phyloP scores from a whole-genome alignment of 352 stramenopile species.

The Pythium oligandrum region DNA sequence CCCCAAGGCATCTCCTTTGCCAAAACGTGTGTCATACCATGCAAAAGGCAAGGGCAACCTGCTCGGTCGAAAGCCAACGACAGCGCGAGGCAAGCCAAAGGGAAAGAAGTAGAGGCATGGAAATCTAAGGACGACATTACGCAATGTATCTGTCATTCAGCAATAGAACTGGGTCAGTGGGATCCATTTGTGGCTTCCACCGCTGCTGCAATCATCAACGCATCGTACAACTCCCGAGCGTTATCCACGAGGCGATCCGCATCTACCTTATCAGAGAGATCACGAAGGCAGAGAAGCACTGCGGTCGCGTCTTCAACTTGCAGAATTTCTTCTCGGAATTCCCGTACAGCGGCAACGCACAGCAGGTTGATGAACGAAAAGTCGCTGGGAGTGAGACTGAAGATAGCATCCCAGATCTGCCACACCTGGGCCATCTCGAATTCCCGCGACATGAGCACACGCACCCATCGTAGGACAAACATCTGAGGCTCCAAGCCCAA shows the following conservation, averaged over 20 bases:
- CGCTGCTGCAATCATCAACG: conserved; percentile 52
- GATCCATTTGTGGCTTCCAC: conserved; percentile 32
- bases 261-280: conserved; percentile 45
- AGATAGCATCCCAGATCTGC: conserved; percentile 77
- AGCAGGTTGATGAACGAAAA: conserved; percentile 78
- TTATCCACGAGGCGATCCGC: conserved; percentile 50
- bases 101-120: conserved; percentile 25
- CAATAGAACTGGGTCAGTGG: no score
- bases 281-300: conserved; percentile 51
- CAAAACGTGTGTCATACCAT: conserved; percentile 22
- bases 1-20: conserved; percentile 1
- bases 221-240: conserved; percentile 60
- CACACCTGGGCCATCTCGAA: conserved; percentile 73
- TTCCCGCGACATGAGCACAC: conserved; percentile 71
- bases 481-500: conserved; percentile 66
- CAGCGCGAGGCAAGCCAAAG: conserved; percentile 2
- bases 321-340: conserved; percentile 63
- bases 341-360: conserved; percentile 63
- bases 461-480: conserved; percentile 69
- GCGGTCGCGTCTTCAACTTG: conserved; percentile 49
- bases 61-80: conserved; percentile 24
- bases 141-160: no score
- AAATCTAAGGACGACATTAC: conserved; percentile 9
- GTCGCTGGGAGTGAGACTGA: conserved; percentile 59
- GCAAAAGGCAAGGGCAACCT: conserved; percentile 24